phyloP scores from a whole-genome alignment of 192 early-diverging fungal genomes.

The Podila horticola region DNA sequence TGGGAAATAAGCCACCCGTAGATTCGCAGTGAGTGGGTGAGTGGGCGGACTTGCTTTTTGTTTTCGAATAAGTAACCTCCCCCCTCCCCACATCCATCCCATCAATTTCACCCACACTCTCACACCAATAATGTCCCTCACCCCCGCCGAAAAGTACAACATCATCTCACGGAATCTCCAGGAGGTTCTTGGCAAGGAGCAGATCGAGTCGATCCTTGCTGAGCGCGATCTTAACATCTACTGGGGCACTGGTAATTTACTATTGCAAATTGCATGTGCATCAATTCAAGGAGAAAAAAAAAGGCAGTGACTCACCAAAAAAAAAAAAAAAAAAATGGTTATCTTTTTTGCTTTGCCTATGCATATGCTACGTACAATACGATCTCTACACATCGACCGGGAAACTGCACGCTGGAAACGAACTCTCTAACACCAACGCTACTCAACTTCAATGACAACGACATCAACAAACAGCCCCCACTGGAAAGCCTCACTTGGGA shows the following conservation, averaged over 20 bases:
- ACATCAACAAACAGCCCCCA: conserved; percentile 68
- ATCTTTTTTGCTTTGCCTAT: too few species aligned
- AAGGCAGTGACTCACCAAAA: neutral
- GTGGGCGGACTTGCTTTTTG: too few species aligned
- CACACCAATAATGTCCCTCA: conserved; percentile 45
- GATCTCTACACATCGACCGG: too few species aligned
- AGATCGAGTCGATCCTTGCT: conserved; percentile 83
- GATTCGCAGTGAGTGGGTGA: too few species aligned
- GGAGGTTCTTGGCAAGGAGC: conserved; percentile 90
- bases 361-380: too few species aligned
- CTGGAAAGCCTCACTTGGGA: conserved; percentile 95
- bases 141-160: conserved; percentile 74
- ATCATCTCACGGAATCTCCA: conserved; percentile 95
- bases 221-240: conserved; percentile 94
- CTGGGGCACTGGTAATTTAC: conserved; percentile 84
- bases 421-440: neutral
- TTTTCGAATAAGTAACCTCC: neutral
- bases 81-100: neutral
- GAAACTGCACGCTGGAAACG: too few species aligned
- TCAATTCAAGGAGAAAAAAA: too few species aligned
- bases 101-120: neutral
- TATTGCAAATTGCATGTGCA: neutral
- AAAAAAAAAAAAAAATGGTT: too few species aligned
- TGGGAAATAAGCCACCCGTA: too few species aligned
- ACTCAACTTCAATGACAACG: neutral